phyloP scores from a whole-genome alignment of 306 rosid genomes.

The Lathyrus tuberosus region DNA sequence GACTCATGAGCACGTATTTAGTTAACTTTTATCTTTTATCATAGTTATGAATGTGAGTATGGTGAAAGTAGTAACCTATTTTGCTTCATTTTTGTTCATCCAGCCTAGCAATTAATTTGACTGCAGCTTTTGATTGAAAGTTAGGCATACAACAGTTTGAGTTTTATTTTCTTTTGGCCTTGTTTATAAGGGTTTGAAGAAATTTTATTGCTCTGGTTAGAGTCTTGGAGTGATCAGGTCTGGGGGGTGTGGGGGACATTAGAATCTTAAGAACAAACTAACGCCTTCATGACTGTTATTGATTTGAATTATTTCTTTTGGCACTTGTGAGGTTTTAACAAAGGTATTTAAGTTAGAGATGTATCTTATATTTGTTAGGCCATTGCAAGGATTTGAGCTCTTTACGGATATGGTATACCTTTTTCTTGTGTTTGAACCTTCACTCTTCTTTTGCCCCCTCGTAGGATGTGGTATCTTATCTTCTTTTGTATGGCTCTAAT shows the following conservation, averaged over 20 bases:
- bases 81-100: slow-evolving; percentile 29
- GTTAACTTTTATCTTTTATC: slow-evolving; percentile 16
- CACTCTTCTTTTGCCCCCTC: background rate
- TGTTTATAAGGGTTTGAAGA: slow-evolving; percentile 3
- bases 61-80: slow-evolving; percentile 24
- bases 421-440: slow-evolving; percentile 1
- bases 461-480: slow-evolving; percentile 4
- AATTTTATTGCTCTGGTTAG: slow-evolving; percentile 9
- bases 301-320: background rate
- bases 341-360: slow-evolving; percentile 11
- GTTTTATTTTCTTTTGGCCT: background rate
- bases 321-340: slow-evolving; percentile 7
- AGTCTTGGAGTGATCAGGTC: background rate
- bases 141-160: background rate
- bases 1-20: background rate
- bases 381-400: slow-evolving; percentile 15
- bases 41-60: slow-evolving; percentile 21
- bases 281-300: slow-evolving; percentile 2
- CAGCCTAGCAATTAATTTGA: slow-evolving; percentile 19
- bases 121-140: slow-evolving; percentile 28
- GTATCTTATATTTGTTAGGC: slow-evolving; percentile 5
- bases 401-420: slow-evolving; percentile 1
- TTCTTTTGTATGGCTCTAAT: background rate
- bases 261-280: background rate
- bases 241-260: background rate